Conservation (phyloP, 2,329 filamentous ascomycete genomes). For the Trichophaea hybrida region DNA sequence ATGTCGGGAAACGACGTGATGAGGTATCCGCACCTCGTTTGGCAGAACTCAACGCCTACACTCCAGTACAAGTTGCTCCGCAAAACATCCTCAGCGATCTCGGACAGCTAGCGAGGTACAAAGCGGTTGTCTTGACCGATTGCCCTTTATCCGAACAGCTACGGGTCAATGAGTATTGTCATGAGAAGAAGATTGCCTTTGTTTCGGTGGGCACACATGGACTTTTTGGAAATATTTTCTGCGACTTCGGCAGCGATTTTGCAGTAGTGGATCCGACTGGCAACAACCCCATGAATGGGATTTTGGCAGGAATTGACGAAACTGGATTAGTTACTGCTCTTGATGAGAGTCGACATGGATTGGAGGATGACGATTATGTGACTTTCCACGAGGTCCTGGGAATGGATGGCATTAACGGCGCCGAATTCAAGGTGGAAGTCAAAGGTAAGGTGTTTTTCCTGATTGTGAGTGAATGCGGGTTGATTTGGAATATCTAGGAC, state of each 20-base stretch:
- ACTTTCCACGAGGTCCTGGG: slow-evolving; percentile 89
- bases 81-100: slow-evolving; percentile 59
- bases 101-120: slow-evolving; percentile 73
- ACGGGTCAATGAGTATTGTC: slow-evolving; percentile 79
- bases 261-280: slow-evolving; percentile 79
- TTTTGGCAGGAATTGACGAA: slow-evolving; percentile 77
- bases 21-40: slow-evolving; percentile 75
- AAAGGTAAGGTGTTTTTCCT: slow-evolving; percentile 40
- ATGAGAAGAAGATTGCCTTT: slow-evolving; percentile 82
- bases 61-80: slow-evolving; percentile 56
- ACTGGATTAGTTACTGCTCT: slow-evolving; percentile 83
- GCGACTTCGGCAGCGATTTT: slow-evolving; percentile 92
- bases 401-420: slow-evolving; percentile 69
- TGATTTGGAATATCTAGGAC: slow-evolving; percentile 34
- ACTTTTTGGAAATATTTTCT: slow-evolving; percentile 90
- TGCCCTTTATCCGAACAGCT: slow-evolving; percentile 68
- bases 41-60: slow-evolving; percentile 91
- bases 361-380: slow-evolving; percentile 93
- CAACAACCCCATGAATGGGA: slow-evolving; percentile 74
- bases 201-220: slow-evolving; percentile 81
- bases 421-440: slow-evolving; percentile 74
- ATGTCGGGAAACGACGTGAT: slow-evolving; percentile 85
- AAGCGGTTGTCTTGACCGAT: slow-evolving; percentile 82
- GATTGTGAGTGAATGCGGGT: background rate
- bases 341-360: slow-evolving; percentile 84